Conservation (phyloP, 1,284 basidiomycete species). For the Lentinus polychrous region DNA sequence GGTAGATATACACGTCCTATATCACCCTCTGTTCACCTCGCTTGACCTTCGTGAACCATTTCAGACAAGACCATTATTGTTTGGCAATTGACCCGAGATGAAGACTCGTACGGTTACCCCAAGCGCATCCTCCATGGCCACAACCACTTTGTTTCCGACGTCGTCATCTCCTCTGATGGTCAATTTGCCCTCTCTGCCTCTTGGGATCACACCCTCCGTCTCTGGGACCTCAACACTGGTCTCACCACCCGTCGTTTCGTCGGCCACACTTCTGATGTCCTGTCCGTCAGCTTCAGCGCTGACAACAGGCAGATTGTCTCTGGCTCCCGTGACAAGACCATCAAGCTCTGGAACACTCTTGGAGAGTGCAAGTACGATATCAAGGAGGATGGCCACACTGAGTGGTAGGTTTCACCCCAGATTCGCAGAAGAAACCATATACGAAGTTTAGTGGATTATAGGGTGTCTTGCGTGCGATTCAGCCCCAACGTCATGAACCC, state of each 20-base stretch:
- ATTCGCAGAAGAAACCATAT: slow-evolving; percentile 2
- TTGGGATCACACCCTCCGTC: slow-evolving; percentile 99
- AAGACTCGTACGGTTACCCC: slow-evolving; percentile 88
- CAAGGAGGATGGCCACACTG: slow-evolving; percentile 95
- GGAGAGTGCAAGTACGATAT: slow-evolving; percentile 99
- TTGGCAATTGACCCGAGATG: slow-evolving; percentile 97
- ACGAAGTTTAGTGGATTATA: slow-evolving; percentile 23
- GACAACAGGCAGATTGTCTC: slow-evolving; percentile 99
- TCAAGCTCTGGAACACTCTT: slow-evolving; percentile 99
- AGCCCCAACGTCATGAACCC: slow-evolving; percentile 98
- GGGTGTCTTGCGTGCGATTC: slow-evolving; percentile 99
- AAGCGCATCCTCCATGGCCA: slow-evolving; percentile 98
- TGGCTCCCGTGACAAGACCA: slow-evolving; percentile 92
- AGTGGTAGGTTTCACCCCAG: slow-evolving; percentile 59
- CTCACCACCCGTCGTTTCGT: slow-evolving; percentile 94
- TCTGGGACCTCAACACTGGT: slow-evolving; percentile 98
- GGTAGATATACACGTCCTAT: slow-evolving; percentile 48
- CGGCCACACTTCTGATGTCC: slow-evolving; percentile 96
- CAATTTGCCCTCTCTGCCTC: slow-evolving; percentile 99
- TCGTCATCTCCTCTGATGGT: slow-evolving; percentile 97
- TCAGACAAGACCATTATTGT: slow-evolving; percentile 99
- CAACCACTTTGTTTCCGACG: slow-evolving; percentile 99
- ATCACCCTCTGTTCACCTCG: slow-evolving; percentile 16
- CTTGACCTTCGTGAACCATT: slow-evolving; percentile 5
- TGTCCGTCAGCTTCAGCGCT: slow-evolving; percentile 96